Percentiles rank a stretch among this genome's conserved stretches.
phyloP scores from a whole-genome alignment of 78 protist genomes.

The Planoprotostelium fungivorum region DNA sequence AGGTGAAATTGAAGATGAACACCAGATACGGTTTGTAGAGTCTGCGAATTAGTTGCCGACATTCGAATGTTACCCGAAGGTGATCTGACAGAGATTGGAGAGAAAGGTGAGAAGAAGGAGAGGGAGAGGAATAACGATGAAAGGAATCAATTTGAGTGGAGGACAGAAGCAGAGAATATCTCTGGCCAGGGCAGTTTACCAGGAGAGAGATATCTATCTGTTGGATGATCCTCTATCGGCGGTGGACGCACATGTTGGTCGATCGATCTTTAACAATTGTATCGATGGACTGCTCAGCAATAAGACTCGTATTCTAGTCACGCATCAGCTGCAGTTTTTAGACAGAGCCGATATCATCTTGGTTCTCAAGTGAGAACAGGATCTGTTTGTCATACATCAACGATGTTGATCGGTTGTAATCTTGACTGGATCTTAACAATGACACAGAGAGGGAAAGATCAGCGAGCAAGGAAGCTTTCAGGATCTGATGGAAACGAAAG shows the following conservation, averaged over 20 bases:
- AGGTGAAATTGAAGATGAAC: too few species aligned
- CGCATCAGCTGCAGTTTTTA: constrained; percentile 61
- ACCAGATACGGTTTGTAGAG: constrained; percentile 66
- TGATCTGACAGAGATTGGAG: constrained; percentile 90
- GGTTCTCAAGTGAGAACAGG: constrained; percentile 25
- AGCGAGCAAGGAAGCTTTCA: constrained; percentile 57
- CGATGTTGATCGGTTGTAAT: too few species aligned
- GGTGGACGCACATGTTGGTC: constrained; percentile 85
- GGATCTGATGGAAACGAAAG: constrained; percentile 7
- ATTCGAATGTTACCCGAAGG: constrained; percentile 68
- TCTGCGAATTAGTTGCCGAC: constrained; percentile 78
- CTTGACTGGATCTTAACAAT: too few species aligned
- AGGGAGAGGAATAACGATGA: too few species aligned
- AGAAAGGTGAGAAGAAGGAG: constrained; percentile 85
- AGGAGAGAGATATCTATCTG: constrained; percentile 71
- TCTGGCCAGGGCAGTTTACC: constrained; percentile 93
- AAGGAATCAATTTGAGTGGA: too few species aligned
- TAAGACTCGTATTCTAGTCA: constrained; percentile 80
- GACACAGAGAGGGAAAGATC: constrained; percentile 50
- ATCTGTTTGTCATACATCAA: too few species aligned
- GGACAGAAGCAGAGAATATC: too few species aligned
- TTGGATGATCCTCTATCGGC: constrained; percentile 84
- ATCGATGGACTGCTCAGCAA: constrained; percentile 37
- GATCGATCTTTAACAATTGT: constrained; percentile 48
- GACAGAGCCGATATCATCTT: constrained; percentile 46